Percentiles rank a stretch among this genome's conserved stretches.
Conservation (phyloP, 768 basidiomycete genomes). For the Trametes coccinea region DNA sequence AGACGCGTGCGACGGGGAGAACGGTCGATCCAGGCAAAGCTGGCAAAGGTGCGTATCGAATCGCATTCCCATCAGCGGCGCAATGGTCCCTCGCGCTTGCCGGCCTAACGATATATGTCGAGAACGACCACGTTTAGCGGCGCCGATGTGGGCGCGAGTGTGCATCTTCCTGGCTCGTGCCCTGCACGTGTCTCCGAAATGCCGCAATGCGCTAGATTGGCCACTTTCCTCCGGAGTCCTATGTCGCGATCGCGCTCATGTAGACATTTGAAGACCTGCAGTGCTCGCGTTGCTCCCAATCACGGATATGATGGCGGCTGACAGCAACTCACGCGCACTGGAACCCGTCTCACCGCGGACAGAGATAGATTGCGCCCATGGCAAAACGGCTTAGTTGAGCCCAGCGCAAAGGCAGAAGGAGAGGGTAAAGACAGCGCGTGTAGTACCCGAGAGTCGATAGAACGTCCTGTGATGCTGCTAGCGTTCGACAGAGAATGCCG, state of each 20-base stretch:
- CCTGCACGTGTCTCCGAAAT: neutral
- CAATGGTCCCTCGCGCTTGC: neutral
- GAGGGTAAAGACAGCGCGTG: neutral
- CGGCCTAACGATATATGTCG: conserved; percentile 3
- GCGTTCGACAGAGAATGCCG: neutral
- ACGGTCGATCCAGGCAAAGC: neutral
- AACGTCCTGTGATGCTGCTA: conserved; percentile 2
- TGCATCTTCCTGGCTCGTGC: neutral
- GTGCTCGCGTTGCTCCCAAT: neutral
- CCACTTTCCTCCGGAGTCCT: neutral
- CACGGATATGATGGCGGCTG: neutral
- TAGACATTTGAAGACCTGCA: neutral
- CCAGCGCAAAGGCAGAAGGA: neutral
- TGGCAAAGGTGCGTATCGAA: neutral
- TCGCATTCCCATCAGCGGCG: neutral
- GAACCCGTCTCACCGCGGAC: too few species aligned
- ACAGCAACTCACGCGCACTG: neutral
- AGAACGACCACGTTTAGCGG: neutral
- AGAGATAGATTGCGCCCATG: neutral
- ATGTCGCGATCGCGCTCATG: too few species aligned
- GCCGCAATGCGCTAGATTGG: neutral
- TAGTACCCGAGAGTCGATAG: neutral
- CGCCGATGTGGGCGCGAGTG: neutral
- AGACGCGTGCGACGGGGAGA: neutral
- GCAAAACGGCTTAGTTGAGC: neutral